Evolutionary conservation across 352 stramenopile genomes (phyloP).

Genomic region (Pythium angustatum): DNA sequence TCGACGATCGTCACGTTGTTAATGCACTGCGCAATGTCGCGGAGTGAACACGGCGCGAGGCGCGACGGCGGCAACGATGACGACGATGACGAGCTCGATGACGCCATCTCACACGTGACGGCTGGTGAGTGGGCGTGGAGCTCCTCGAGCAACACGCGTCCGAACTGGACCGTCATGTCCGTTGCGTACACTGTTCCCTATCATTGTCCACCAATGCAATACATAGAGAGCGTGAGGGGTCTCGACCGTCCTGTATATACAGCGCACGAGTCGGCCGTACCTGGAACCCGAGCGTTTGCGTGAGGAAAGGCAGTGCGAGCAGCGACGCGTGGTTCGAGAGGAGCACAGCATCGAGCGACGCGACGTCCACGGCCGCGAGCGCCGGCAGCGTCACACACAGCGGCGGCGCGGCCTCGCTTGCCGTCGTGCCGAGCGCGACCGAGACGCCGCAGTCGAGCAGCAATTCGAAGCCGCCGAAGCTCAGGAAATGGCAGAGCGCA

Average conservation of each 20-base stretch:
- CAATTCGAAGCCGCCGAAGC: constrained; percentile 75
- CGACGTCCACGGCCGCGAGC: constrained; percentile 46
- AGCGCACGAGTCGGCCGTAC: too few species aligned
- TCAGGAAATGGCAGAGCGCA: constrained; percentile 78
- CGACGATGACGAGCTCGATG: constrained; percentile 5
- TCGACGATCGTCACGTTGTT: constrained; percentile 56
- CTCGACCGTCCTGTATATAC: neutral
- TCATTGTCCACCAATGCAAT: neutral
- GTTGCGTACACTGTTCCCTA: constrained; percentile 72
- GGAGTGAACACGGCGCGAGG: constrained; percentile 34
- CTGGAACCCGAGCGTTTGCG: constrained; percentile 71
- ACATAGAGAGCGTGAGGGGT: neutral
- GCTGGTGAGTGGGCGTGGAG: constrained; percentile 30
- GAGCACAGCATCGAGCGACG: constrained; percentile 68
- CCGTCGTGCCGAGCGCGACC: constrained; percentile 22
- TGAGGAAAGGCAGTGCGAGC: constrained; percentile 76
- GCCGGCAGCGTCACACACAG: constrained; percentile 31
- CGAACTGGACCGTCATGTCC: constrained; percentile 66
- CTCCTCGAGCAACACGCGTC: constrained; percentile 71
- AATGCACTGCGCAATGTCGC: constrained; percentile 50
- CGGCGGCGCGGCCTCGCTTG: constrained; percentile 20
- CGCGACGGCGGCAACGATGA: neutral
- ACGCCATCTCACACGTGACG: constrained; percentile 14
- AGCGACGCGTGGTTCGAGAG: constrained; percentile 74
- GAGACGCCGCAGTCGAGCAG: constrained; percentile 72